Evolutionary conservation across 2,329 filamentous ascomycete species (phyloP).

Genomic region (Scolecobasidium constrictum): DNA sequence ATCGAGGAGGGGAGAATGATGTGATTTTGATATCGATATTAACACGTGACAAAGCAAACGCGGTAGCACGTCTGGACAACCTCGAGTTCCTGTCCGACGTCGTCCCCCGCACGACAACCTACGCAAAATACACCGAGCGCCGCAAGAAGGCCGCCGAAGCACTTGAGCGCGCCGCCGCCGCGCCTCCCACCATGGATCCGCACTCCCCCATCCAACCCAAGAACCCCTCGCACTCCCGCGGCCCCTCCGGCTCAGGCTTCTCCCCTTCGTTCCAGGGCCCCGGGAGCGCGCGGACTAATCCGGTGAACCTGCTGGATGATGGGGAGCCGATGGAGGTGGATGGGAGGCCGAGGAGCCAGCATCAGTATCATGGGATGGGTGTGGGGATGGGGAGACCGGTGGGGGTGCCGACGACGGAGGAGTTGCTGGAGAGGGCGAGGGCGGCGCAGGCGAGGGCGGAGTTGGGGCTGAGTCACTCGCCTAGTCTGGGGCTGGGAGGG

Average conservation of each 20-base stretch:
- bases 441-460: slow-evolving; percentile 6
- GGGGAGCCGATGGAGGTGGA: slow-evolving; percentile 6
- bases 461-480: background rate
- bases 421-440: slow-evolving; percentile 6
- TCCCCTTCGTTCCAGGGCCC: background rate
- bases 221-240: background rate
- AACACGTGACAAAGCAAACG: slow-evolving; percentile 54
- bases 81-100: slow-evolving; percentile 91
- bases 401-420: slow-evolving; percentile 3
- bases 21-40: too few relatives aligned
- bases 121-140: slow-evolving; percentile 63
- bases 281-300: background rate
- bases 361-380: too few relatives aligned
- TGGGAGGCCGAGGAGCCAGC: background rate
- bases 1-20: too few relatives aligned
- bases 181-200: background rate
- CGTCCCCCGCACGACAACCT: slow-evolving; percentile 75
- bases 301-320: slow-evolving; percentile 3
- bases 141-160: slow-evolving; percentile 7
- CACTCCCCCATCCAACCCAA: background rate
- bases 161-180: slow-evolving; percentile 1
- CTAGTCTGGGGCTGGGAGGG: background rate
- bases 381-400: slow-evolving; percentile 1
- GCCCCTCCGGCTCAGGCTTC: background rate
- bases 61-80: slow-evolving; percentile 80